phyloP scores from a whole-genome alignment of 257 asterid species.

The Perilla frutescens region DNA sequence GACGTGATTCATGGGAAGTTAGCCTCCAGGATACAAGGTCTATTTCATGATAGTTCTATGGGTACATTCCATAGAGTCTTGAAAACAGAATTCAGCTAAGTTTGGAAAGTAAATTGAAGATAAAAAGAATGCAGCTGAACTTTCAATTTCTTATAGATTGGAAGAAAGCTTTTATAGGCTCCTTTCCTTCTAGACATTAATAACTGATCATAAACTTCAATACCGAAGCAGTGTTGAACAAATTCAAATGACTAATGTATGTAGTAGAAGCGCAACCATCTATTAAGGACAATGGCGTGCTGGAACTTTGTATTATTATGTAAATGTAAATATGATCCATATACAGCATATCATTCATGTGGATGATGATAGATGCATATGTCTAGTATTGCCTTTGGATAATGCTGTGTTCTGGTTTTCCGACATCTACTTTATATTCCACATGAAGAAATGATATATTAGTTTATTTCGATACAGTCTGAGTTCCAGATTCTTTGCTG shows the following conservation, averaged over 20 bases:
- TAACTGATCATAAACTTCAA: not conserved
- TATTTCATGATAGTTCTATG: not conserved
- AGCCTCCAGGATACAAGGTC: not conserved
- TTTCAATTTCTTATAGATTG: not conserved
- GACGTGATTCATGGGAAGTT: not conserved
- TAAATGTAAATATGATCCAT: not conserved
- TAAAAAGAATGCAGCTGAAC: not conserved
- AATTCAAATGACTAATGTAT: not conserved
- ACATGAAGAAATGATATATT: conserved; percentile 2
- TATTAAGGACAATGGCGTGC: no score
- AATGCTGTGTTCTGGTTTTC: not conserved
- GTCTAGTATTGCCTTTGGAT: not conserved
- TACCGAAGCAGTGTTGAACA: not conserved
- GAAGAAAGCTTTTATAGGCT: not conserved
- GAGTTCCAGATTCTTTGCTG: conserved; percentile 26
- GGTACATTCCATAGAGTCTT: not conserved
- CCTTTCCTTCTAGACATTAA: not conserved
- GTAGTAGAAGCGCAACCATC: not conserved
- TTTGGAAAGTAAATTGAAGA: not conserved
- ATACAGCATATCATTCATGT: not conserved
- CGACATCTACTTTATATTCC: conserved; percentile 2
- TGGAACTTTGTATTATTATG: not conserved
- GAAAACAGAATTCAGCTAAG: not conserved
- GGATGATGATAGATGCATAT: not conserved
- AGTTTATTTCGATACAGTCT: conserved; percentile 3